Conservation (phyloP, 495 filamentous ascomycete species). For the Hypoxylon lenormandii region DNA sequence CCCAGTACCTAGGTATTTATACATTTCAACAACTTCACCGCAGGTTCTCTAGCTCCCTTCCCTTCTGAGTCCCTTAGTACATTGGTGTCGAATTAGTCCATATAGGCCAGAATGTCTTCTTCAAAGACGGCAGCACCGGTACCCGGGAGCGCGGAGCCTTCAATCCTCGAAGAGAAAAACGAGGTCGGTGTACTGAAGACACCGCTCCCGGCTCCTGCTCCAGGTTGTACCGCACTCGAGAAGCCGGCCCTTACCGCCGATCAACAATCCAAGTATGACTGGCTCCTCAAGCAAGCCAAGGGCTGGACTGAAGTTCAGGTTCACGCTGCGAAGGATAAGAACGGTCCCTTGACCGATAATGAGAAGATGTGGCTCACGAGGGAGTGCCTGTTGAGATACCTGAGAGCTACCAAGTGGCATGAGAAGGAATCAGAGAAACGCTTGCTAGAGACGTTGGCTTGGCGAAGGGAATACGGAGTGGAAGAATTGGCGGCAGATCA, state of each 20-base stretch:
- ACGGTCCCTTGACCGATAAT: conserved; percentile 74
- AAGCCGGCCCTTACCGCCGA: conserved; percentile 72
- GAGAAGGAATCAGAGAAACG: conserved; percentile 78
- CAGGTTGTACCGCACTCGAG: conserved; percentile 65
- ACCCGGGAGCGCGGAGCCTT: conserved; percentile 32
- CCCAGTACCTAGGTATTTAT: conserved; percentile 3
- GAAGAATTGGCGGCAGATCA: conserved; percentile 80
- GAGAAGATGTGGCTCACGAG: conserved; percentile 91
- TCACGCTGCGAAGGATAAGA: conserved; percentile 71
- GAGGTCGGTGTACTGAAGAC: conserved; percentile 66
- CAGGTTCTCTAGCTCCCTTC: conserved; percentile 6
- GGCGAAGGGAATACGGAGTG: conserved; percentile 88
- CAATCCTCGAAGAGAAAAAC: conserved; percentile 59
- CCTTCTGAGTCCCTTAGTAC: background rate
- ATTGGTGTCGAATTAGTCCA: background rate
- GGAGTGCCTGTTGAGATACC: conserved; percentile 91
- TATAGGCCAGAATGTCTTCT: conserved; percentile 48
- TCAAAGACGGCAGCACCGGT: conserved; percentile 29
- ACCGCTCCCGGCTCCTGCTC: conserved; percentile 74
- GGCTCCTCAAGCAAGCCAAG: conserved; percentile 73
- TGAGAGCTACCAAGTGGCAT: conserved; percentile 93
- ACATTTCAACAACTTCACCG: conserved; percentile 1
- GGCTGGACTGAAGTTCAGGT: conserved; percentile 79
- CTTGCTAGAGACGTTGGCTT: conserved; percentile 80
- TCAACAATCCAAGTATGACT: conserved; percentile 85